phyloP scores from a whole-genome alignment of 2,329 filamentous ascomycete genomes.

The Aspergillus brunneoviolaceus region DNA sequence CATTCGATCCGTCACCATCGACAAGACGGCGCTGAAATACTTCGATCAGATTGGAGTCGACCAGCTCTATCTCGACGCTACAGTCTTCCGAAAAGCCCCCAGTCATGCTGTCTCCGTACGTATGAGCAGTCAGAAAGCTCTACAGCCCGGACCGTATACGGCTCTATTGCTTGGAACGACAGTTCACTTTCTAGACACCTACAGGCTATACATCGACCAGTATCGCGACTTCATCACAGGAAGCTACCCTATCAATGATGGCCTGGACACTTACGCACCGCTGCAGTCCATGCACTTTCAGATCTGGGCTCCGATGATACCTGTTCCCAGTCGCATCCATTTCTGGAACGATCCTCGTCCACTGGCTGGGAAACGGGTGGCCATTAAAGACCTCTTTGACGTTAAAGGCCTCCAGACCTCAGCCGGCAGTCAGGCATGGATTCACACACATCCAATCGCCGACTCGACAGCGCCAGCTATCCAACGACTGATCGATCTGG shows the following conservation, averaged over 20 bases:
- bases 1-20: neutral
- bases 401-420: slow-evolving; percentile 57
- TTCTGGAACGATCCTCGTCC: slow-evolving; percentile 54
- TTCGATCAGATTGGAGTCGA: neutral
- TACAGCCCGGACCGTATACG: slow-evolving; percentile 14
- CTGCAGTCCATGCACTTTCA: slow-evolving; percentile 2
- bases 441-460: slow-evolving; percentile 51
- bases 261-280: neutral
- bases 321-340: slow-evolving; percentile 62
- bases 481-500: slow-evolving; percentile 58
- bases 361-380: slow-evolving; percentile 57
- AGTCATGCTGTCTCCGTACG: neutral
- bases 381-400: slow-evolving; percentile 64
- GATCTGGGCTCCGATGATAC: slow-evolving; percentile 26
- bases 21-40: neutral
- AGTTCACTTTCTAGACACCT: slow-evolving; percentile 9
- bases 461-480: slow-evolving; percentile 52
- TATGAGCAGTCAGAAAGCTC: neutral
- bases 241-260: slow-evolving; percentile 10
- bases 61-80: slow-evolving; percentile 2
- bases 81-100: neutral
- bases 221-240: slow-evolving; percentile 15
- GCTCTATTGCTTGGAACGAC: neutral
- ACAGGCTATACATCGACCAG: slow-evolving; percentile 13
- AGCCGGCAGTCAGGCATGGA: slow-evolving; percentile 60